Conservation (phyloP, 768 basidiomycete species). For the Podaxis sp. region DNA sequence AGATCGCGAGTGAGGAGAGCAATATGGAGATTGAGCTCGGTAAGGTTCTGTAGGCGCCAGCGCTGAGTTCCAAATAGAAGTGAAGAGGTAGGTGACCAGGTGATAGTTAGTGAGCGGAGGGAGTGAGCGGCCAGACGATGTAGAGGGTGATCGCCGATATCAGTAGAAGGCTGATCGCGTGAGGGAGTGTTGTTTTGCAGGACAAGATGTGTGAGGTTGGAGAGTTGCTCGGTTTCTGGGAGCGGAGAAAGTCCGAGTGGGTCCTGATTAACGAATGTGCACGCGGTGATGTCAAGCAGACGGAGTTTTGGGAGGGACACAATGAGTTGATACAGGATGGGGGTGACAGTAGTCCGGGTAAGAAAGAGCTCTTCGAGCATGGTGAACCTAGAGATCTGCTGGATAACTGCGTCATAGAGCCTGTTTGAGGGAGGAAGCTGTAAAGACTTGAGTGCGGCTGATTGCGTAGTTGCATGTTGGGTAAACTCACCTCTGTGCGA, state of each 20-base stretch:
- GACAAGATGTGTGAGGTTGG: constrained; percentile 17
- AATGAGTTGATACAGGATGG: constrained; percentile 25
- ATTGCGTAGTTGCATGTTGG: not conserved
- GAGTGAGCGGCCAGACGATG: constrained; percentile 18
- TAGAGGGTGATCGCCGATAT: constrained; percentile 20
- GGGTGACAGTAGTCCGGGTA: constrained; percentile 24
- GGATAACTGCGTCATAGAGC: constrained; percentile 24
- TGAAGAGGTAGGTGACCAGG: constrained; percentile 18
- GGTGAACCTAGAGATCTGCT: constrained; percentile 24
- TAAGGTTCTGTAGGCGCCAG: constrained; percentile 20
- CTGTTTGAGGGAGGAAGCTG: constrained; percentile 2
- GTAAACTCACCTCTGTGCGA: not conserved
- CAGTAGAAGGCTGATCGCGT: constrained; percentile 12
- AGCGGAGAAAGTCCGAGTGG: constrained; percentile 10
- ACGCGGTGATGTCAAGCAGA: constrained; percentile 23
- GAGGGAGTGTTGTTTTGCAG: constrained; percentile 16
- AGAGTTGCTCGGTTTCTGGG: constrained; percentile 1
- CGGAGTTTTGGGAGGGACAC: constrained; percentile 25
- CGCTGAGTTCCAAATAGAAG: constrained; percentile 22
- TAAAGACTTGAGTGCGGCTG: constrained; percentile 1
- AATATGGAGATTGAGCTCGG: constrained; percentile 21
- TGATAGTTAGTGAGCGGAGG: constrained; percentile 17
- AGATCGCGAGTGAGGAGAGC: constrained; percentile 28
- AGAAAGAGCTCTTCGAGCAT: constrained; percentile 25
- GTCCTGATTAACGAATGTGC: constrained; percentile 21